Base-by-base conservation (phyloP, 1,284 basidiomycete genomes). In the Irpex sp. region DNA sequence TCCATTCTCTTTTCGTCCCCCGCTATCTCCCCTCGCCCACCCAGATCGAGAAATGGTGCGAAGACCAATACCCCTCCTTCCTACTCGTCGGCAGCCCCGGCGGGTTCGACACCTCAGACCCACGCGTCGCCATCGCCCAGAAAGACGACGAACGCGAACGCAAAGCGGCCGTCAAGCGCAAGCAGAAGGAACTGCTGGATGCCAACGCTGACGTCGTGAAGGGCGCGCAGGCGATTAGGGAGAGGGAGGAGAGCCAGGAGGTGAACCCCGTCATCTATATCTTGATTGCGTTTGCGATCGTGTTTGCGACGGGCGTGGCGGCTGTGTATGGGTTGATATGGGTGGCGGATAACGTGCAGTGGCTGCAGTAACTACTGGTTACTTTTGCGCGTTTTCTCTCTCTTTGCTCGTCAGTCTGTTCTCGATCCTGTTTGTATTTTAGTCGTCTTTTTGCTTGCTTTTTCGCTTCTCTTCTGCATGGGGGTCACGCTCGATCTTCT, bases 21-120 rank as follows among this genome's bases (percentile, higher is more conserved):
- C 58, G 36, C 17, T 11, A 19, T 34, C 1, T 34, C 26, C 44
- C 51, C 57, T 61, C 11, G 61, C 40, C 11, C 26, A 2, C 17
- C 4, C 74, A 96, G 92, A 93, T 97, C 73, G 94, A 97, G 70
- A 87, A 89, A 77, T 97, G 95, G 95, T 88, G 82, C 66, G 95
- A 97, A 76, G 89, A 88, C 70, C 83, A 94, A 77, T 96, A 92
- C 77, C 94, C 94, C 2, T 91, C 93, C 2, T 95, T 95, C 79
- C 85, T 96, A 60, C 69, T 78, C 11, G 72, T 93, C 68, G 69
- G 69, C 57, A 68, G 74, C 37, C 67, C 73, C 47, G 71, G 73
- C 21, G 73, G 75, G 38, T 79, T 83, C 70, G 74, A 82, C 70
- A 74, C 79, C 1, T 70, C 68, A 31, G 91, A 92, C 74, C 81